Conservation (phyloP, 371 early-diverging fungal genomes). For the Rhizopus delemar region DNA sequence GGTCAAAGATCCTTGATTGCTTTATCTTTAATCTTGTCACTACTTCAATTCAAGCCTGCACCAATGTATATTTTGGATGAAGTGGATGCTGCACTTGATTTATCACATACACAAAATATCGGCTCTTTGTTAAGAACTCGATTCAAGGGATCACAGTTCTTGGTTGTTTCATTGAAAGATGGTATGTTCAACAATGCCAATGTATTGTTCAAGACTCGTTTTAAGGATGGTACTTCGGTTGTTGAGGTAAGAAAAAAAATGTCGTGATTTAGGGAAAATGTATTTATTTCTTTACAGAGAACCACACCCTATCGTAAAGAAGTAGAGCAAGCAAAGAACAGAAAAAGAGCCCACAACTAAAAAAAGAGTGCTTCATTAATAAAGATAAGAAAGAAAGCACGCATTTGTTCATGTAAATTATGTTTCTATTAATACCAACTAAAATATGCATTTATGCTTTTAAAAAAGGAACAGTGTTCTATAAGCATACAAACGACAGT, state of each 20-base stretch:
- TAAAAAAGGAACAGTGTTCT: too few relatives aligned
- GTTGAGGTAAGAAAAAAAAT: slow-evolving; percentile 65
- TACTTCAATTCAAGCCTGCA: slow-evolving; percentile 98
- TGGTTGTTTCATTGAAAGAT: slow-evolving; percentile 99
- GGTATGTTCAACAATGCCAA: slow-evolving; percentile 99
- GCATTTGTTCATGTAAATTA: too few relatives aligned
- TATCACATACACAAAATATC: slow-evolving; percentile 98
- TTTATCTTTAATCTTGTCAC: slow-evolving; percentile 94
- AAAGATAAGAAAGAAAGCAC: neutral
- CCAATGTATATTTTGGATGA: slow-evolving; percentile 99
- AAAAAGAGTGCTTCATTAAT: too few relatives aligned
- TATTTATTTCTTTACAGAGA: slow-evolving; percentile 12
- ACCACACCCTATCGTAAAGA: slow-evolving; percentile 28
- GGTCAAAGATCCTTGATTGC: slow-evolving; percentile 99
- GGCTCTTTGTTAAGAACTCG: slow-evolving; percentile 95
- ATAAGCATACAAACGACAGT: too few relatives aligned
- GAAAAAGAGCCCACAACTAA: slow-evolving; percentile 17
- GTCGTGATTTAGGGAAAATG: neutral
- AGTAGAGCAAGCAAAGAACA: neutral
- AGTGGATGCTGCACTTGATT: slow-evolving; percentile 99
- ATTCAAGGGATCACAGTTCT: slow-evolving; percentile 98
- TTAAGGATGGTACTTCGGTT: slow-evolving; percentile 95
- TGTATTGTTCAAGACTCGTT: slow-evolving; percentile 93
- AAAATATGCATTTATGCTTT: too few relatives aligned
- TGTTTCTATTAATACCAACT: too few relatives aligned